Evolutionary conservation across 2,329 filamentous ascomycete genomes (phyloP).

Genomic region (Colletotrichum orchidophilum): DNA sequence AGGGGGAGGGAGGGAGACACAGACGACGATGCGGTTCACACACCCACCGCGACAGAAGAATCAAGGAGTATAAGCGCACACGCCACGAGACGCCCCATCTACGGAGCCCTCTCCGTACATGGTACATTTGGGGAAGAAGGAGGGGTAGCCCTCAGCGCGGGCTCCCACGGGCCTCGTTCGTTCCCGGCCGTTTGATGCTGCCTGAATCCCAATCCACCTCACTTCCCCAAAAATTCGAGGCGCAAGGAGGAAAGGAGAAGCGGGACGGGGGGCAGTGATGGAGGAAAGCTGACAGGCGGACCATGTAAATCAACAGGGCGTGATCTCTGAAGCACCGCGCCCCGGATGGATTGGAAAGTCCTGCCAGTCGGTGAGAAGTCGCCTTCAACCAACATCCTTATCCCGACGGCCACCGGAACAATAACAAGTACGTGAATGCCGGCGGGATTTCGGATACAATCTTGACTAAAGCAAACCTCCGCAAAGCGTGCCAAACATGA

Average conservation of each 20-base stretch:
- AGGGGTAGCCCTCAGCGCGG: neutral
- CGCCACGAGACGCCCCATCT: neutral
- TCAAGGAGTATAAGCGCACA: neutral
- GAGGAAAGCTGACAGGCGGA: neutral
- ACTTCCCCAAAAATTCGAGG: too few relatives aligned
- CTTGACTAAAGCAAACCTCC: neutral
- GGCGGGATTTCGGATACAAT: too few relatives aligned
- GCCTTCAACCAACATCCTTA: neutral
- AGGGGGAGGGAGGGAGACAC: neutral
- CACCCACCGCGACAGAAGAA: neutral
- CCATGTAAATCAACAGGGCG: neutral
- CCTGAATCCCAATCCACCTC: neutral
- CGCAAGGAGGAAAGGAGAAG: too few relatives aligned
- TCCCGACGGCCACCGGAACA: neutral
- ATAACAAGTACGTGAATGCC: neutral
- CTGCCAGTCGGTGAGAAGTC: neutral
- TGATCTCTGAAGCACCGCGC: neutral
- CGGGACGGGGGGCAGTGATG: neutral
- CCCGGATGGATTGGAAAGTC: neutral
- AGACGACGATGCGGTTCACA: neutral
- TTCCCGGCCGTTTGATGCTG: neutral
- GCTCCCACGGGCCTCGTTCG: too few relatives aligned
- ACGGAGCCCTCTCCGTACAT: neutral
- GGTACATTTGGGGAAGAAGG: too few relatives aligned
- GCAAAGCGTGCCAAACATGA: neutral